phyloP scores from a whole-genome alignment of 192 early-diverging fungal species.

The Mortierella hygrophila region DNA sequence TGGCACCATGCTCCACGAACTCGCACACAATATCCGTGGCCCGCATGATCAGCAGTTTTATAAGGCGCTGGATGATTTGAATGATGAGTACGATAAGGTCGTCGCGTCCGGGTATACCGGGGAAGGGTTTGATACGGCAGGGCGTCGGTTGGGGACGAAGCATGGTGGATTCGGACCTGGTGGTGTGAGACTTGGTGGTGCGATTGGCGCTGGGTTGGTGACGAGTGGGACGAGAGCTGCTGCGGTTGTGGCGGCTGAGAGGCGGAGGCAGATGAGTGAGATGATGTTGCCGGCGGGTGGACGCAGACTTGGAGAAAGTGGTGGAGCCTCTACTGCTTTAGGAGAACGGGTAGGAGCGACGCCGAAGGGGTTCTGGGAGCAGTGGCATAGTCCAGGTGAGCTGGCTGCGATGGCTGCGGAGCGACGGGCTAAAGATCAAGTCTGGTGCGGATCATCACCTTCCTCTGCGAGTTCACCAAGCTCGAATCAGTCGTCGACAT shows the following conservation, averaged over 20 bases:
- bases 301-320: slow-evolving; percentile 47
- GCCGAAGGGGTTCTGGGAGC: slow-evolving; percentile 38
- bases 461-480: neutral
- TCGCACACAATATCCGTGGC: slow-evolving; percentile 62
- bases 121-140: slow-evolving; percentile 65
- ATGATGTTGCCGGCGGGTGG: slow-evolving; percentile 76
- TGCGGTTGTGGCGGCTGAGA: slow-evolving; percentile 71
- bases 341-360: neutral
- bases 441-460: slow-evolving; percentile 74
- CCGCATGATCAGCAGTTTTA: slow-evolving; percentile 81
- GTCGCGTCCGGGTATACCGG: slow-evolving; percentile 66
- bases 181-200: slow-evolving; percentile 4
- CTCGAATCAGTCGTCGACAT: slow-evolving; percentile 7
- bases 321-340: neutral
- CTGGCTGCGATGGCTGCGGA: slow-evolving; percentile 81
- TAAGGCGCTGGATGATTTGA: slow-evolving; percentile 65
- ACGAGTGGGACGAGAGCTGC: slow-evolving; percentile 33
- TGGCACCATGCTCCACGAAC: slow-evolving; percentile 85
- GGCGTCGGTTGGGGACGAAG: slow-evolving; percentile 61
- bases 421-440: slow-evolving; percentile 65
- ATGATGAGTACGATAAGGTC: slow-evolving; percentile 71
- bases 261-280: slow-evolving; percentile 53
- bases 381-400: slow-evolving; percentile 64
- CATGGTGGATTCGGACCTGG: slow-evolving; percentile 16
- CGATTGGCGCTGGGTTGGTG: neutral